A percentile compares a stretch with the other conserved stretches of the same genome.
Conservation (phyloP, 768 basidiomycete genomes). For the Boletus insuetus region DNA sequence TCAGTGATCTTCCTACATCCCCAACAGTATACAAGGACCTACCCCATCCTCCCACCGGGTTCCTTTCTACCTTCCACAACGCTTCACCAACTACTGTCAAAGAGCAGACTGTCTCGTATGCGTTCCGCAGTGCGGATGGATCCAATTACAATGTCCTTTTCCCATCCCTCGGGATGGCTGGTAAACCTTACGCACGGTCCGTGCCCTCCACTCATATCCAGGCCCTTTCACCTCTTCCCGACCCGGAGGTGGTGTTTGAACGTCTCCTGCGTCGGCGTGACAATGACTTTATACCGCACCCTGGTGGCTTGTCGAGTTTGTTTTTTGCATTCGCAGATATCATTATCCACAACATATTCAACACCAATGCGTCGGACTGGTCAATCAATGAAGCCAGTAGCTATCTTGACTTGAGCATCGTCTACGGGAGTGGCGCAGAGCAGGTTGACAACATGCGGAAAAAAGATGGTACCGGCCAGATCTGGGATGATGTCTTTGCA, state of each 20-base stretch:
- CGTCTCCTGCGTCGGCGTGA: slow-evolving; percentile 48
- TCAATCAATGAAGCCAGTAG: slow-evolving; percentile 63
- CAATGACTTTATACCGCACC: slow-evolving; percentile 48
- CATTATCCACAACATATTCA: slow-evolving; percentile 72
- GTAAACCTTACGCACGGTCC: slow-evolving; percentile 65
- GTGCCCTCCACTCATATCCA: slow-evolving; percentile 48
- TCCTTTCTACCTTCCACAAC: slow-evolving; percentile 34
- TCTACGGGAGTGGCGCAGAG: slow-evolving; percentile 62
- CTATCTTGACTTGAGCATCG: slow-evolving; percentile 72
- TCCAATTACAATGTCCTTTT: slow-evolving; percentile 54
- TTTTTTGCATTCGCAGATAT: slow-evolving; percentile 81
- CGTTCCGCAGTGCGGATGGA: slow-evolving; percentile 59
- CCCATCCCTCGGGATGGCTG: slow-evolving; percentile 57
- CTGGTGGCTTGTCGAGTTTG: slow-evolving; percentile 66
- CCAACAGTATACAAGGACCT: slow-evolving; percentile 71
- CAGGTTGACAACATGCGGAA: slow-evolving; percentile 51
- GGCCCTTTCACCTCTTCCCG: slow-evolving; percentile 52
- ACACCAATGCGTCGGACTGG: slow-evolving; percentile 47
- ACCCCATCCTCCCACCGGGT: slow-evolving; percentile 66
- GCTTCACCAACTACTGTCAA: not conserved
- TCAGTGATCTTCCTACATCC: not conserved
- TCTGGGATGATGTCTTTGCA: slow-evolving; percentile 71
- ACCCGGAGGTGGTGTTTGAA: slow-evolving; percentile 69
- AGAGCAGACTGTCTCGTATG: slow-evolving; percentile 38
- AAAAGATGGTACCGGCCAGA: slow-evolving; percentile 61